Conservation (phyloP, 108 stramenopile genomes). For the Nitzschia putrida region DNA sequence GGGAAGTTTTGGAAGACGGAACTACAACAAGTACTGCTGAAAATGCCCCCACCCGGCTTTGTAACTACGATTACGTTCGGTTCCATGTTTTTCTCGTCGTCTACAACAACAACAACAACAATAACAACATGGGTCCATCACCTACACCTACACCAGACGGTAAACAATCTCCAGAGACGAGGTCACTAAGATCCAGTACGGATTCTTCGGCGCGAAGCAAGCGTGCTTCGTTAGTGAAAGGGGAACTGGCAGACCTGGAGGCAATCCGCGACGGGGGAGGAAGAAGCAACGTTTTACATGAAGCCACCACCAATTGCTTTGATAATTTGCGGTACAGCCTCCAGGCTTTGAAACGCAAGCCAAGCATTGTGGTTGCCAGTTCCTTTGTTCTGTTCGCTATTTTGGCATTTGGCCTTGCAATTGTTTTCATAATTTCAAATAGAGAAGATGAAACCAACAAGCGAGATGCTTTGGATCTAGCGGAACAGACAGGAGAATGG, state of each 20-base stretch:
- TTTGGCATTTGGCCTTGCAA: conserved; percentile 4
- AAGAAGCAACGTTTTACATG: neutral
- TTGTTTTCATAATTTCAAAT: conserved; percentile 15
- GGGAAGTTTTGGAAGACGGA: too few species aligned
- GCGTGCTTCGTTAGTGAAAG: conserved; percentile 6
- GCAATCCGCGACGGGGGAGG: conserved; percentile 1
- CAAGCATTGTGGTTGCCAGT: conserved; percentile 6
- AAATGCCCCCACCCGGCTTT: too few species aligned
- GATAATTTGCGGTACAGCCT: neutral
- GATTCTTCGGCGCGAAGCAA: too few species aligned
- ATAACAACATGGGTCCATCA: too few species aligned
- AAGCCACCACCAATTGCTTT: neutral
- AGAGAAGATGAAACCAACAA: neutral
- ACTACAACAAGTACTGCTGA: too few species aligned
- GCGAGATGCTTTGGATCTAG: conserved; percentile 27
- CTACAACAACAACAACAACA: too few species aligned
- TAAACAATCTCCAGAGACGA: too few species aligned
- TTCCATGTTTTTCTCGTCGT: too few species aligned
- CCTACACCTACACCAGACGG: too few species aligned
- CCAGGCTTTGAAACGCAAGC: conserved; percentile 3
- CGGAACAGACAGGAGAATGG: conserved; percentile 37
- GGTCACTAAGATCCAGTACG: too few species aligned
- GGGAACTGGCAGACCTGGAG: conserved; percentile 17
- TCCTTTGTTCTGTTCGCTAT: conserved; percentile 25
- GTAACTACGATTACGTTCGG: too few species aligned